Percentiles rank a stretch among this genome's conserved stretches.
Conservation (phyloP, 1,139 yeast species). For the Candida freyschussii region DNA sequence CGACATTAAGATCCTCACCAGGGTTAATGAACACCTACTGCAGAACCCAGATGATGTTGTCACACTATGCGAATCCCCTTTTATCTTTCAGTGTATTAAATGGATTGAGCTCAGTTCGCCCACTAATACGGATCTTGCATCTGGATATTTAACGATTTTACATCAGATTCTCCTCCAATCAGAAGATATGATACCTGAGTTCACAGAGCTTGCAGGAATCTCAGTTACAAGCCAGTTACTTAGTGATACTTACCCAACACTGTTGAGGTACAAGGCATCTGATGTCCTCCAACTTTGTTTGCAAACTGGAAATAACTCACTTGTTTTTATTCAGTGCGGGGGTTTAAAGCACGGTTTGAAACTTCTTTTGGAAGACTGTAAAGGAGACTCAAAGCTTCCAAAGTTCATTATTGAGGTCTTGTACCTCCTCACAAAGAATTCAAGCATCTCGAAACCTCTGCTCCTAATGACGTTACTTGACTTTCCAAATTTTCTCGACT, state of each 20-base stretch:
- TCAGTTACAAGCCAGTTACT: slow-evolving; percentile 45
- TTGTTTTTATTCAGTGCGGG: slow-evolving; percentile 53
- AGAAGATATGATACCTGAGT: slow-evolving; percentile 1
- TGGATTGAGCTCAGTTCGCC: slow-evolving; percentile 8
- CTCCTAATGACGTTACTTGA: slow-evolving; percentile 11
- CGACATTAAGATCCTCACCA: slow-evolving; percentile 1
- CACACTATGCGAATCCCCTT: slow-evolving; percentile 1
- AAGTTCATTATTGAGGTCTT: slow-evolving; percentile 36
- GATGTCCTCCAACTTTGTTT: slow-evolving; percentile 37
- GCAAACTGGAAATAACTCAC: slow-evolving; percentile 35
- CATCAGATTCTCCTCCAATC: slow-evolving; percentile 1
- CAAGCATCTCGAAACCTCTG: slow-evolving; percentile 5
- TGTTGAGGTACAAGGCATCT: slow-evolving; percentile 42
- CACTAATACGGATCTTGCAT: background rate
- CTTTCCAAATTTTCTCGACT: slow-evolving; percentile 19
- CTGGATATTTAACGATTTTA: slow-evolving; percentile 8
- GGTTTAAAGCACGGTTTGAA: slow-evolving; percentile 48
- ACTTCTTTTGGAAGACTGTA: slow-evolving; percentile 52
- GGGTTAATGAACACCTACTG: slow-evolving; percentile 1
- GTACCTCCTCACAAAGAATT: slow-evolving; percentile 4
- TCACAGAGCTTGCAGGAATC: slow-evolving; percentile 47
- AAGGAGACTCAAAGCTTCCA: slow-evolving; percentile 41
- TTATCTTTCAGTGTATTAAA: slow-evolving; percentile 6
- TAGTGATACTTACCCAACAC: slow-evolving; percentile 32
- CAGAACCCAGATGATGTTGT: background rate